Evolutionary conservation across 2,329 filamentous ascomycete genomes (phyloP).

Genomic region (Pseudogymnoascus sp.): DNA sequence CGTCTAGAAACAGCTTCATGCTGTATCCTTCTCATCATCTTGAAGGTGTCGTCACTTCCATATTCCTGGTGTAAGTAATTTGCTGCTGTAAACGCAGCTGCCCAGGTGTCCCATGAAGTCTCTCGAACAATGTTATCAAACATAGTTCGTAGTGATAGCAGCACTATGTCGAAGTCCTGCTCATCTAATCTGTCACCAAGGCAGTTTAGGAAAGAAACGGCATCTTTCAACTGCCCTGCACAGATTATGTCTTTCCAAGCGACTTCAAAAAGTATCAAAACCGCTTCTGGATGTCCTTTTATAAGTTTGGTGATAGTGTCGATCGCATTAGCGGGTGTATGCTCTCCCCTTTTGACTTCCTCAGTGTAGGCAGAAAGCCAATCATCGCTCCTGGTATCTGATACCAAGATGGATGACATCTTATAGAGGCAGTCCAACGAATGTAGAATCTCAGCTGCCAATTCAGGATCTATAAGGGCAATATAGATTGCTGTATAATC

Average conservation of each 20-base stretch:
- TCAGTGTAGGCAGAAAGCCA: not conserved
- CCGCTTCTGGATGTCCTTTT: not conserved
- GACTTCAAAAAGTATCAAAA: not conserved
- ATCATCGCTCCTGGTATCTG: no score
- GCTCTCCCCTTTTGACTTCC: not conserved
- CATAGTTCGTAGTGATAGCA: not conserved
- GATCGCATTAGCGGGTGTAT: not conserved
- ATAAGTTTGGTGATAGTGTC: not conserved
- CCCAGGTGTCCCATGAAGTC: not conserved
- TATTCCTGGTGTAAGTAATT: not conserved
- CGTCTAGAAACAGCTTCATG: not conserved
- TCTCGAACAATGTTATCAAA: not conserved
- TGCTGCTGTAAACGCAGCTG: not conserved
- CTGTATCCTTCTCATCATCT: not conserved
- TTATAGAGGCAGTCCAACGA: no score
- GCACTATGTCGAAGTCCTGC: not conserved
- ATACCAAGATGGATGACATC: no score
- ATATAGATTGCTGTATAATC: no score
- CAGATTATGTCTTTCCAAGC: not conserved
- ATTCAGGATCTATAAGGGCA: no score
- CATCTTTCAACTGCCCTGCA: not conserved
- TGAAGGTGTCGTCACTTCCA: not conserved
- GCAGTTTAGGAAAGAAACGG: no score
- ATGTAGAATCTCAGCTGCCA: no score
- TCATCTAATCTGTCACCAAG: not conserved